A percentile compares a stretch with the other conserved stretches of the same genome.
Conservation (phyloP, 2,329 filamentous ascomycete genomes). For the Penicillium sp. region DNA sequence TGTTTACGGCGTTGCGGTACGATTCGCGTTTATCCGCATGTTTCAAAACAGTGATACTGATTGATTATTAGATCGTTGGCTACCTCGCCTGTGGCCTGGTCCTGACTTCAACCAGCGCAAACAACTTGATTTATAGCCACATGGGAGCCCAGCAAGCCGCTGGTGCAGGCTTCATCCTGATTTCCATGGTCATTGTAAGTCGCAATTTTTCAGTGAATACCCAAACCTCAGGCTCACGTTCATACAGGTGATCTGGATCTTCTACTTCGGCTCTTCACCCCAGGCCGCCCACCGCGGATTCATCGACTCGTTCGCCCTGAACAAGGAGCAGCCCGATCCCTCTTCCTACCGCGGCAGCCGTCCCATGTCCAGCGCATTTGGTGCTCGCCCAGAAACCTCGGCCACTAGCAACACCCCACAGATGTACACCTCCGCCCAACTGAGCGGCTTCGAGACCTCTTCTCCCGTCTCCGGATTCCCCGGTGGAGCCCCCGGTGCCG, state of each 20-base stretch:
- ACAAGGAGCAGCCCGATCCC: slow-evolving; percentile 69
- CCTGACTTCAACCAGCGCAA: slow-evolving; percentile 81
- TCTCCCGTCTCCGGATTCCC: slow-evolving; percentile 74
- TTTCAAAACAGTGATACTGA: slow-evolving; percentile 24
- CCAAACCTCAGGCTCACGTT: slow-evolving; percentile 6
- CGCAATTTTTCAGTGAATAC: neutral
- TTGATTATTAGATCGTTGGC: slow-evolving; percentile 65
- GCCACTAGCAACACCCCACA: slow-evolving; percentile 75
- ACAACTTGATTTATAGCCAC: slow-evolving; percentile 76
- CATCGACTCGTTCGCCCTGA: slow-evolving; percentile 90
- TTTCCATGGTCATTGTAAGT: slow-evolving; percentile 88
- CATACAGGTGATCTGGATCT: slow-evolving; percentile 93
- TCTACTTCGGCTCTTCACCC: slow-evolving; percentile 94
- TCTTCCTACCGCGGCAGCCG: slow-evolving; percentile 63
- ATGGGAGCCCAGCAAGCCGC: slow-evolving; percentile 74
- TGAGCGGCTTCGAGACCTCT: slow-evolving; percentile 94
- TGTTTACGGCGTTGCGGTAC: slow-evolving; percentile 83
- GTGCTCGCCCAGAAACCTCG: slow-evolving; percentile 77
- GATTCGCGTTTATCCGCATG: slow-evolving; percentile 23
- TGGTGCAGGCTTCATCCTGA: slow-evolving; percentile 86
- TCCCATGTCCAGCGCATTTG: slow-evolving; percentile 72
- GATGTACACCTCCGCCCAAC: slow-evolving; percentile 95
- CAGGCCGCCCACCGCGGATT: slow-evolving; percentile 83
- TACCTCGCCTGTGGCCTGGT: slow-evolving; percentile 83
- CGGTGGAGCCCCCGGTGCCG: slow-evolving; percentile 55